Evolutionary conservation across 1,139 yeast species (phyloP), one percentile per base, ranked within the genome.

Genomic region (Trichomonascaceae sp.): DNA sequence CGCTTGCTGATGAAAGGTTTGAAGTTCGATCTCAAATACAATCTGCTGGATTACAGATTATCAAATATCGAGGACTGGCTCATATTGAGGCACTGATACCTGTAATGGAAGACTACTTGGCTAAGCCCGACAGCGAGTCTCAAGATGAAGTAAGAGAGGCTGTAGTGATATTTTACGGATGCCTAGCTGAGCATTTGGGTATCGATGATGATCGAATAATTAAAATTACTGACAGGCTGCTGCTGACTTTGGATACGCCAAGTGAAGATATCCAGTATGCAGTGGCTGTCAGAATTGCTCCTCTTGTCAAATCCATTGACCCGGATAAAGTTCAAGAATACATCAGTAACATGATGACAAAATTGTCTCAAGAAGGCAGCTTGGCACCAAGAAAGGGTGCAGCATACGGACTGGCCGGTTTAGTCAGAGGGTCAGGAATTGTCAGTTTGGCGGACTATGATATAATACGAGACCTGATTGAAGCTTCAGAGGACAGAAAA

Each of bases 401-500:
- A 0, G 98, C 99, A 1, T 90, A 87, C 71, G 99, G 98, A 70
- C 79, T 93, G 61, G 87, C 98, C 9, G 99, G 99, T 58, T 72
- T 93, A 49, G 95, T 87, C 12, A 86, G 88, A 66, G 99, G 99
- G 57, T 79, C 82, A 30, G 99, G 98, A 59, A 83, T 95, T 54
- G 78, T 82, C 55, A 78, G 95, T 0, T 73, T 93, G 53, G 78
- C 89, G 3, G 85, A 85, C 50, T 84, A 79, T 65, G 96, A 88
- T 63, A 77, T 93, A 46, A 83, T 90, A 56, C 78, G 96, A 58
- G 80, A 79, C 44, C 73, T 93, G 60, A 78, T 82, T n/a, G 93
- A 85, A 53, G 96, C 96, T 18, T 81, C 95, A 12, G 98, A 91
- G 58, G 96, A 91, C 63, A 87, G 86, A 70, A 87, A 83, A 67